Evolutionary conservation across 306 rosid genomes (phyloP).

Genomic region (Prunus dulcis): DNA sequence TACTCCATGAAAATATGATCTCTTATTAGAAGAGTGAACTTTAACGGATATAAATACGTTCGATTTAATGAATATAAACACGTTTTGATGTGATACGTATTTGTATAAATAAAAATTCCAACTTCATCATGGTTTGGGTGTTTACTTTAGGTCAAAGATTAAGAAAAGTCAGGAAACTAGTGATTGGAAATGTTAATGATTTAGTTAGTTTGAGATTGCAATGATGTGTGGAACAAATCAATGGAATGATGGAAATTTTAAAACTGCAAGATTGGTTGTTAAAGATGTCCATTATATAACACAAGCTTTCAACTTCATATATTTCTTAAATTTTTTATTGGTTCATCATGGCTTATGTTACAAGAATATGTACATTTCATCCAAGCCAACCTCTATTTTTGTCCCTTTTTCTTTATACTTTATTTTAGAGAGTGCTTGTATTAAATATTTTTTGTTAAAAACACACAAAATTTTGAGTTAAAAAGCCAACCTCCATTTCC

Average conservation of each 20-base stretch:
- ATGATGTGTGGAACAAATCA: neutral
- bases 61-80: neutral
- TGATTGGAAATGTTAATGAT: neutral
- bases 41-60: neutral
- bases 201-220: neutral
- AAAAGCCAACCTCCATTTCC: no score
- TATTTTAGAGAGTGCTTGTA: no score
- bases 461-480: no score
- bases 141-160: neutral
- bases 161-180: neutral
- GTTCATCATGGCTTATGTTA: neutral
- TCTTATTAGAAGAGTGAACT: neutral
- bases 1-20: no score
- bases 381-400: no score
- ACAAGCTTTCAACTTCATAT: neutral
- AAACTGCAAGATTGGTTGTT: neutral
- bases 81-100: neutral
- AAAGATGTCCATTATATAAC: neutral
- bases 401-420: no score
- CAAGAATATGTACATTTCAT: neutral
- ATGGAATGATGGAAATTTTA: neutral
- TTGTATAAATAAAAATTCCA: neutral
- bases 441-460: no score
- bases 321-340: no score
- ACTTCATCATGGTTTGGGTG: neutral